Evolutionary conservation across 164 flowering plant genomes (phyloP).

Genomic region (Vitis riparia): DNA sequence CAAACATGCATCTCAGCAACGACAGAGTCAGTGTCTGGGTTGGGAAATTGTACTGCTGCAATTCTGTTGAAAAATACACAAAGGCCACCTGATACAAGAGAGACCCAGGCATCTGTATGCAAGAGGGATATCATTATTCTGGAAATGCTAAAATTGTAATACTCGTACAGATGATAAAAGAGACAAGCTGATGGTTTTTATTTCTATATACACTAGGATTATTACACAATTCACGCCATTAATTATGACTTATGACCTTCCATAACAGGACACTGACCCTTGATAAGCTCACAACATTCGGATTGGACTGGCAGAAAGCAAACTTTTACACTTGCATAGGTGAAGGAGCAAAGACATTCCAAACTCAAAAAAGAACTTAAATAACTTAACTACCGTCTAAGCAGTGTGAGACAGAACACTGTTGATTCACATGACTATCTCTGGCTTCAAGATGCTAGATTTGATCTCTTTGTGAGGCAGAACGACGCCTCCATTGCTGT

Average conservation of each 20-base stretch:
- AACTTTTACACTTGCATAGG: conserved; percentile 9
- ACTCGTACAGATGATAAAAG: too few species aligned
- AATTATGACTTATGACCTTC: not conserved
- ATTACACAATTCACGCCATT: conserved; percentile 1
- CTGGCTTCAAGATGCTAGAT: conserved; percentile 91
- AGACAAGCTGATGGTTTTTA: too few species aligned
- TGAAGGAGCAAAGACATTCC: not conserved
- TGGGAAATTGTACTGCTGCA: too few species aligned
- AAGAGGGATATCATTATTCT: too few species aligned
- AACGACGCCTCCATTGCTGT: conserved; percentile 97
- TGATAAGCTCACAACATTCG: not conserved
- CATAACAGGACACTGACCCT: not conserved
- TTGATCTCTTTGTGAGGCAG: conserved; percentile 98
- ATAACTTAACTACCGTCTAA: not conserved
- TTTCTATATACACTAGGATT: not conserved
- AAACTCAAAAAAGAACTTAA: not conserved
- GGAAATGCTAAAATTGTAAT: too few species aligned
- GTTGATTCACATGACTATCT: conserved; percentile 80
- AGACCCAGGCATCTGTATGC: too few species aligned
- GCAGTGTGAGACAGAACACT: too few species aligned
- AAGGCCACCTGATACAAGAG: too few species aligned
- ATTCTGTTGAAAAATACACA: too few species aligned
- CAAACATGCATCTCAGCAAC: too few species aligned
- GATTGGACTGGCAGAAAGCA: not conserved
- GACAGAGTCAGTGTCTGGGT: too few species aligned